Evolutionary conservation across 495 filamentous ascomycete species (phyloP).

Genomic region (Penicillium riverlandense): DNA sequence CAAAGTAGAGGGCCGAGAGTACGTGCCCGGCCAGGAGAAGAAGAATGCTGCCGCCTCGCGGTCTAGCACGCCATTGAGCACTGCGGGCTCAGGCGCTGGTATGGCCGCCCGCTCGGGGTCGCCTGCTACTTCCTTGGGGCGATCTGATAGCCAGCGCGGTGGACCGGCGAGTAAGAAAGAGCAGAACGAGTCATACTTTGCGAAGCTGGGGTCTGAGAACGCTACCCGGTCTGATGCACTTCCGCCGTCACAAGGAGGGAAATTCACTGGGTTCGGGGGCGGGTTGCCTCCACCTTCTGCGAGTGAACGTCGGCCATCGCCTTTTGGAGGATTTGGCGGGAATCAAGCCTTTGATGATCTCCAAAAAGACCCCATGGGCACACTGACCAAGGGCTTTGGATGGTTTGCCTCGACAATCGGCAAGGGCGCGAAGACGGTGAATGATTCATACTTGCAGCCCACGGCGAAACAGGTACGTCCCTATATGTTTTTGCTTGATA

Average conservation of each 20-base stretch:
- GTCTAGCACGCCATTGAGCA: slow-evolving; percentile 25
- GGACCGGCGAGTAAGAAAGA: slow-evolving; percentile 41
- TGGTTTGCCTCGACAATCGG: slow-evolving; percentile 85
- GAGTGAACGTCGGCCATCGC: slow-evolving; percentile 14
- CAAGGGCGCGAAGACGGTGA: slow-evolving; percentile 81
- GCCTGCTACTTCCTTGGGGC: slow-evolving; percentile 17
- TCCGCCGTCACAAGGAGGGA: slow-evolving; percentile 83
- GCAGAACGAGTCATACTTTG: slow-evolving; percentile 85
- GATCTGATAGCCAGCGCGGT: slow-evolving; percentile 14
- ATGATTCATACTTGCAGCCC: slow-evolving; percentile 84
- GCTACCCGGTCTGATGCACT: slow-evolving; percentile 63
- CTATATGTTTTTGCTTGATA: too few species aligned
- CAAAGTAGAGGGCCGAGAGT: slow-evolving; percentile 80
- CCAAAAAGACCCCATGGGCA: slow-evolving; percentile 82
- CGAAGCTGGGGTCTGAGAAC: slow-evolving; percentile 73
- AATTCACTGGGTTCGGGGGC: slow-evolving; percentile 85
- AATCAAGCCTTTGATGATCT: slow-evolving; percentile 72
- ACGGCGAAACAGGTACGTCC: slow-evolving; percentile 76
- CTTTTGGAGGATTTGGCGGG: slow-evolving; percentile 22
- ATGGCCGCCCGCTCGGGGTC: slow-evolving; percentile 21
- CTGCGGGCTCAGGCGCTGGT: slow-evolving; percentile 8
- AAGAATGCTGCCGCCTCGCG: slow-evolving; percentile 20
- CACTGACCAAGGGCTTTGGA: slow-evolving; percentile 85
- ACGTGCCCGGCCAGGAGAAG: slow-evolving; percentile 57
- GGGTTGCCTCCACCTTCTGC: slow-evolving; percentile 40